These are phyloP conservation scores for Pharnaceum exiguum DNA, from an alignment of 148 eudicot genomes.

Conservation along the genomic window DNA sequence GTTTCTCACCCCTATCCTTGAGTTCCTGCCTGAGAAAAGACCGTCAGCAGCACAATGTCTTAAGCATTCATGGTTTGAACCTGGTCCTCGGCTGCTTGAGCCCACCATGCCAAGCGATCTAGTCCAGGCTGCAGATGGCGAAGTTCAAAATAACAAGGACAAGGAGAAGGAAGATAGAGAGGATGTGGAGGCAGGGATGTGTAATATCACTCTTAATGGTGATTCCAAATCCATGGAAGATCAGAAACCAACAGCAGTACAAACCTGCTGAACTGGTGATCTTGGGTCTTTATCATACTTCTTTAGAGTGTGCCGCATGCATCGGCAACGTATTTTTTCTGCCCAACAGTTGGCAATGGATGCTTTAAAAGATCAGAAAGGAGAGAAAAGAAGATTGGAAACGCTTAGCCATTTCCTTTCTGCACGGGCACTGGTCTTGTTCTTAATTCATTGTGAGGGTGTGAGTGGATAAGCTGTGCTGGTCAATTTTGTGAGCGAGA, in stretches of 20 bases:
- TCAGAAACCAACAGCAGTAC: constrained; percentile 4
- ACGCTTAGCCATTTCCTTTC: too few species aligned
- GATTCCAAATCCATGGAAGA: constrained; percentile 20
- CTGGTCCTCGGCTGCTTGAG: constrained; percentile 39
- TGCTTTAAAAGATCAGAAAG: too few species aligned
- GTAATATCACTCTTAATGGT: constrained; percentile 53
- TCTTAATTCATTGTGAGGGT: too few species aligned
- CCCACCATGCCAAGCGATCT: constrained; percentile 25
- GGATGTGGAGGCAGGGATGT: constrained; percentile 62
- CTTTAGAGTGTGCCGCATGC: too few species aligned
- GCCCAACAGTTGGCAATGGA: too few species aligned
- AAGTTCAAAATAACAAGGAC: background rate
- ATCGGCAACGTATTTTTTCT: too few species aligned
- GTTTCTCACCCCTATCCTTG: constrained; percentile 73
- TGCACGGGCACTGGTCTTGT: too few species aligned
- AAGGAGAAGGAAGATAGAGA: constrained; percentile 55
- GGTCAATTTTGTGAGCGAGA: too few species aligned
- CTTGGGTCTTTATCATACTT: too few species aligned
- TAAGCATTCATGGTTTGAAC: constrained; percentile 70
- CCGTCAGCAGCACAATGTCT: constrained; percentile 83
- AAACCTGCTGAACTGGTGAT: too few species aligned
- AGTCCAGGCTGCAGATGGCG: constrained; percentile 4
- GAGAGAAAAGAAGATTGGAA: too few species aligned
- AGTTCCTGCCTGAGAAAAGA: constrained; percentile 84
- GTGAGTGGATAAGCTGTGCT: too few species aligned